Base-by-base conservation (phyloP, 768 basidiomycete genomes). In the Lentinula edodes region DNA sequence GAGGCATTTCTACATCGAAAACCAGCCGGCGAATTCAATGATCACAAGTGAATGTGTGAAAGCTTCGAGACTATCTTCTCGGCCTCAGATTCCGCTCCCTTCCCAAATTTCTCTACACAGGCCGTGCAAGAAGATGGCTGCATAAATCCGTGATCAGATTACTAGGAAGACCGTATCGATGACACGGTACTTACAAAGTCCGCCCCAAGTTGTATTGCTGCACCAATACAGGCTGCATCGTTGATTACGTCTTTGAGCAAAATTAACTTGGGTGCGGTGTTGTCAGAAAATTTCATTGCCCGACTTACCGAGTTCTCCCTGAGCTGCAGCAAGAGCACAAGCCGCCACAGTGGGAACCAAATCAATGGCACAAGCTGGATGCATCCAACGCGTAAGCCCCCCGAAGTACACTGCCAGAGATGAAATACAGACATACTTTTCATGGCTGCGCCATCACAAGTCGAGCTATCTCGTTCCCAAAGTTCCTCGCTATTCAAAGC, bases 281-380 rank as follows among this genome's bases (percentile, higher is more conserved):
- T 12, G 5, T 32, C 32, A 18, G 13, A 13, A 13, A 13, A 15
- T 7, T 7, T 12, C 12, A 23, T 18, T 16, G 45, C 18, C 20
- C 45, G 18, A 45, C 56, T 43, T 8, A 58, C 56, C 56, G 23
- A 58, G 18, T 41, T 58, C 56, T 8, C 18, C 56, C 28, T 58
- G 56, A 28, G 56, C 56, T 3, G 56, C 56, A 35, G 56, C 56
- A 18, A 58, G 18, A 5, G 42, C 56, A 58, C 56, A 58, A 13
- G 56, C 16, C 28, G 18, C 56, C 18, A 58, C 56, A 32, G 39
- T 58, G 5, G 56, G 56, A 42, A 15, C 56, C 6, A 58, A 42
- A 36, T 28, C 56, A 2, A 46, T 46, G 23, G 56, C 56, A 58
- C 56, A 58, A 28, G 41, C 56, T 58, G 23, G 6, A 45, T 38